Base-by-base conservation (phyloP, 805 yeast species). In the Tetrapisispora fleetii region DNA sequence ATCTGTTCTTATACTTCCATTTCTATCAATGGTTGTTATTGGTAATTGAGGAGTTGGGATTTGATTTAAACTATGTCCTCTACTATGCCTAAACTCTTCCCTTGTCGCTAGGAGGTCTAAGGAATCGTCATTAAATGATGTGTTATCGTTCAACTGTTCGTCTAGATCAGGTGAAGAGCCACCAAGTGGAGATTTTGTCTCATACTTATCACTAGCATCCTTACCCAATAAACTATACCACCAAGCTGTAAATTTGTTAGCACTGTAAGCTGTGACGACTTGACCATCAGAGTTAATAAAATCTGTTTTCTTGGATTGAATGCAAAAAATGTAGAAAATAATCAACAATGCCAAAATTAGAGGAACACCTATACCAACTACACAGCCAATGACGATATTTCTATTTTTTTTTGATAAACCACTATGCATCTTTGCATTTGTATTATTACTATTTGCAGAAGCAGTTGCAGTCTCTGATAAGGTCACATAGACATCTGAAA, bases 361-460 rank as follows among this genome's bases (percentile, higher is more conserved):
- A 2, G 90, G 85, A 0, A 81, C 79, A 46, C 86, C 86, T 14
- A 84, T 75, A 48, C 89, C 89, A 6, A 83, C 82, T 28, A 79
- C 82, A 50, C 81, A 80, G 37, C 89, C 89, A 46, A 81, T 74
- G 22, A 83, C 78, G 35, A 82, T 74, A 48, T 74, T 75, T 48
- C 76, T 71, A 50, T 75, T 65, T 45, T 75, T 73, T 16, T 69
- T 58, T 1, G 81, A 71, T 8, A 80, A 64, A 0, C 83, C 83
- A 5, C 54, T 39, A 37, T 56, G 48, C 21, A 22, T 37, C 21
- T 45, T 51, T 11, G 43, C 19, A 17, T 48, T 52, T 2, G 43
- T 41, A 37, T 41, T 28, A 24, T n/a, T 17, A 30, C 47, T 6
- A 24, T 43, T 36, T 17, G 60, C 51, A 8, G 61, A 54, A 3